phyloP scores from a whole-genome alignment of 2,329 filamentous ascomycete species.

The Saccharata proteae region DNA sequence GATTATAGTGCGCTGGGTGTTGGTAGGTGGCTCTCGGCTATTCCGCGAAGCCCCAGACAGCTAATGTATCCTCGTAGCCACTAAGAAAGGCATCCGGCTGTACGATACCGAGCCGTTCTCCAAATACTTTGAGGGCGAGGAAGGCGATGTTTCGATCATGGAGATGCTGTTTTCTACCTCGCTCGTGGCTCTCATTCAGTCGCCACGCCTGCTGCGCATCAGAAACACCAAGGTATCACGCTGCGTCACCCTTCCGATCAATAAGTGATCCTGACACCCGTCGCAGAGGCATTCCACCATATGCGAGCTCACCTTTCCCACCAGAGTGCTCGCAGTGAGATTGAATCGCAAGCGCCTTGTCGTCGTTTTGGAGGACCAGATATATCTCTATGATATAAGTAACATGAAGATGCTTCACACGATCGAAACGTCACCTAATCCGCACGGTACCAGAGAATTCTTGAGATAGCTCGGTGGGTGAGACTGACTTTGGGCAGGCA shows the following conservation, averaged over 20 bases:
- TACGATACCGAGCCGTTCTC: constrained; percentile 95
- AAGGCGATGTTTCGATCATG: constrained; percentile 88
- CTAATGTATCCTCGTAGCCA: constrained; percentile 44
- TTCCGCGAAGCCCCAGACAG: constrained; percentile 1
- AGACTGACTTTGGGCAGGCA: constrained; percentile 40
- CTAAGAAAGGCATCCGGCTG: constrained; percentile 86
- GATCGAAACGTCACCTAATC: constrained; percentile 88
- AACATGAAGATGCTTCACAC: constrained; percentile 94
- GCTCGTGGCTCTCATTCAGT: constrained; percentile 83
- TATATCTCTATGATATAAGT: constrained; percentile 97
- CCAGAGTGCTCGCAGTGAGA: constrained; percentile 86
- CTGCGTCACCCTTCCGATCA: neutral
- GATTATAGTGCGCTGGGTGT: constrained; percentile 96
- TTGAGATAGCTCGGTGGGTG: neutral
- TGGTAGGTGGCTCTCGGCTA: constrained; percentile 43
- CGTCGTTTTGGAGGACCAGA: constrained; percentile 88
- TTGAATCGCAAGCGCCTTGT: constrained; percentile 89
- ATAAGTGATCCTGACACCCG: constrained; percentile 5
- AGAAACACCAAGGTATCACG: constrained; percentile 80
- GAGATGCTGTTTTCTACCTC: constrained; percentile 99
- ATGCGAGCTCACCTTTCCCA: constrained; percentile 96
- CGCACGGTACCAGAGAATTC: constrained; percentile 42
- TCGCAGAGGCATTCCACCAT: constrained; percentile 64
- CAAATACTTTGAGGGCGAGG: constrained; percentile 87
- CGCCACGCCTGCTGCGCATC: constrained; percentile 83